Conservation (phyloP, 2,329 filamentous ascomycete genomes). For the Dothideomycetes sp. region DNA sequence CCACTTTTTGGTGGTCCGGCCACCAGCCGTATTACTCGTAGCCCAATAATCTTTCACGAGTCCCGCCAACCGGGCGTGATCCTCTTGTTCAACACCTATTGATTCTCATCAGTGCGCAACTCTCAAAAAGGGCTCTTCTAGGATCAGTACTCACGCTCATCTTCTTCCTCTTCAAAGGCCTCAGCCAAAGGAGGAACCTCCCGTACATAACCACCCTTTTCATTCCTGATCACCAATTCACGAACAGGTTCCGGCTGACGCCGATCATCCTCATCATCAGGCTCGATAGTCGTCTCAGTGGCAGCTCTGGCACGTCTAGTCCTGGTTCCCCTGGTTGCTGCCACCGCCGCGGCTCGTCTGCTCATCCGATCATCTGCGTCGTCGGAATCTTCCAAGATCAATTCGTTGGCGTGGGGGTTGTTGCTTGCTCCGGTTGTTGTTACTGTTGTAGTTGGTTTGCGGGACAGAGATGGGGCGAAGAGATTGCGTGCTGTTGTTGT, state of each 20-base stretch:
- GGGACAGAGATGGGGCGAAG: slow-evolving; percentile 8
- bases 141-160: slow-evolving; percentile 10
- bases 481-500: slow-evolving; percentile 11
- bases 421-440: not conserved
- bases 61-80: slow-evolving; percentile 7
- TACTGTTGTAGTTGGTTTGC: slow-evolving; percentile 1
- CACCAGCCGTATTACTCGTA: slow-evolving; percentile 1
- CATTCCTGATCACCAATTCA: slow-evolving; percentile 11
- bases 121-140: too few species aligned
- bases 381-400: slow-evolving; percentile 11
- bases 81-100: slow-evolving; percentile 2
- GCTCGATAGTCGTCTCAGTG: slow-evolving; percentile 7
- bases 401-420: not conserved
- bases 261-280: not conserved
- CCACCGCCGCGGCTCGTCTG: not conserved
- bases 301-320: slow-evolving; percentile 2
- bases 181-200: slow-evolving; percentile 7
- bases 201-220: slow-evolving; percentile 5
- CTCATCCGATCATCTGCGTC: slow-evolving; percentile 5
- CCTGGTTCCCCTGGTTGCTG: slow-evolving; percentile 1
- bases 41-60: slow-evolving; percentile 12
- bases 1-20: slow-evolving; percentile 3
- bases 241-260: not conserved
- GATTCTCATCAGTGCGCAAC: too few species aligned
- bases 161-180: not conserved